A percentile compares a stretch with the other conserved stretches of the same genome.
These are phyloP conservation scores for Gossypium trilobum DNA, from an alignment of 441 rosid genomes.

Conservation along the genomic window DNA sequence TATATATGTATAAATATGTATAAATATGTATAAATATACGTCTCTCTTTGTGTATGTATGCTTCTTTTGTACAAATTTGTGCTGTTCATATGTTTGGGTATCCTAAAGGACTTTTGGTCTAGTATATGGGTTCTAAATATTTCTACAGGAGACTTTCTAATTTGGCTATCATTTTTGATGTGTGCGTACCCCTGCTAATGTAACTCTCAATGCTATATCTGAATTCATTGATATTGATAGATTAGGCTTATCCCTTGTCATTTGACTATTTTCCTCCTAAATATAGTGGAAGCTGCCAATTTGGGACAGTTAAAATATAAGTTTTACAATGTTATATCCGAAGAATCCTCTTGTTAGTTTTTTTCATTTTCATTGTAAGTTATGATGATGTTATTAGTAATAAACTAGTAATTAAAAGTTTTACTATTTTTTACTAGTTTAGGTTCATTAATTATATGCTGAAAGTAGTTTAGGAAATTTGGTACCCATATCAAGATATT, in stretches of 20 bases:
- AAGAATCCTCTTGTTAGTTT: neutral
- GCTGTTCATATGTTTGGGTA: neutral
- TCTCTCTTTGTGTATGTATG: neutral
- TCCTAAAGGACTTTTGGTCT: neutral
- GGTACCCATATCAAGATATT: neutral
- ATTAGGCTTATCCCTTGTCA: neutral
- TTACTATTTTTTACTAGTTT: neutral
- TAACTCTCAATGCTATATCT: neutral
- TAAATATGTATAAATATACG: neutral
- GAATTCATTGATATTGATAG: neutral
- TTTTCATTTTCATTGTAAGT: neutral
- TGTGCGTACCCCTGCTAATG: neutral
- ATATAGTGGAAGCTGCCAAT: neutral
- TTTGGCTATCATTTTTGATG: neutral
- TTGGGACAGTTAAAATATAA: neutral
- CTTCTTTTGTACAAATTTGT: neutral
- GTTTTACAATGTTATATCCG: neutral
- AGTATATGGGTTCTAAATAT: neutral
- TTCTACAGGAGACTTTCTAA: neutral
- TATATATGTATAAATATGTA: no score
- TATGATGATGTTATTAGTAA: neutral
- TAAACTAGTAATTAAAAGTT: slow-evolving; percentile 2
- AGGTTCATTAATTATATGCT: neutral
- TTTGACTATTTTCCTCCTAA: neutral
- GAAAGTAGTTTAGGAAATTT: neutral